A percentile compares a stretch with the other conserved stretches of the same genome.
phyloP scores from a whole-genome alignment of 2,329 filamentous ascomycete species.

The Chaetoscypha palmicola region DNA sequence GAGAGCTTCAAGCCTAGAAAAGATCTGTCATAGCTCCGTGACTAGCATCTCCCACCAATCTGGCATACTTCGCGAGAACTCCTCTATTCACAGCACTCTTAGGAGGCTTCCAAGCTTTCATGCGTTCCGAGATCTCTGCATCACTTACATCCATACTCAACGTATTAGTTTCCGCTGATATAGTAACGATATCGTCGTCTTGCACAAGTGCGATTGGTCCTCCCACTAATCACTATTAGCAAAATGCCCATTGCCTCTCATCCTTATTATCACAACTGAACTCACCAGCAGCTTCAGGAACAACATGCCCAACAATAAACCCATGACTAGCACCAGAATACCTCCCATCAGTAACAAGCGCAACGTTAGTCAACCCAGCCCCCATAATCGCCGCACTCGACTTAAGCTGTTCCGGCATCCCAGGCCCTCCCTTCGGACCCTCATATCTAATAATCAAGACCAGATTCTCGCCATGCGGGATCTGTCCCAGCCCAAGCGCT shows the following conservation, averaged over 20 bases:
- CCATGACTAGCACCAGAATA: slow-evolving; percentile 86
- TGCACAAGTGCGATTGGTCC: slow-evolving; percentile 79
- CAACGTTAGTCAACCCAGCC: slow-evolving; percentile 77
- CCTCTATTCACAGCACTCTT: slow-evolving; percentile 70
- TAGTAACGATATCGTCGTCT: slow-evolving; percentile 77
- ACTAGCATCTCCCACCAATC: slow-evolving; percentile 82
- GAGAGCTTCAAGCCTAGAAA: too few species aligned
- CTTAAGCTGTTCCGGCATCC: slow-evolving; percentile 93
- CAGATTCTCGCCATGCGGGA: slow-evolving; percentile 69
- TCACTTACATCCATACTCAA: slow-evolving; percentile 60
- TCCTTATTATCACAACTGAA: not conserved
- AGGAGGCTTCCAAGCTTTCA: slow-evolving; percentile 64
- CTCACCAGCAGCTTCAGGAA: slow-evolving; percentile 68
- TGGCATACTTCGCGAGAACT: slow-evolving; percentile 82
- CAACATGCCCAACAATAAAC: slow-evolving; percentile 90
- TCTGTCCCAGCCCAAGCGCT: slow-evolving; percentile 62
- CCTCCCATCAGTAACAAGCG: slow-evolving; percentile 84
- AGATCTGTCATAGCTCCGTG: slow-evolving; percentile 85
- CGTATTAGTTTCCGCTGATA: slow-evolving; percentile 72
- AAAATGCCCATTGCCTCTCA: not conserved
- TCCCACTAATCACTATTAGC: slow-evolving; percentile 44
- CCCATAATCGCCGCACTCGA: slow-evolving; percentile 89
- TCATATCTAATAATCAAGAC: slow-evolving; percentile 91
- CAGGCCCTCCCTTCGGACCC: slow-evolving; percentile 85
- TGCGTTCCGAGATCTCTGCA: slow-evolving; percentile 60